Base-by-base conservation (phyloP, 805 yeast species). In the Maudiozyma serrabonitensis region DNA sequence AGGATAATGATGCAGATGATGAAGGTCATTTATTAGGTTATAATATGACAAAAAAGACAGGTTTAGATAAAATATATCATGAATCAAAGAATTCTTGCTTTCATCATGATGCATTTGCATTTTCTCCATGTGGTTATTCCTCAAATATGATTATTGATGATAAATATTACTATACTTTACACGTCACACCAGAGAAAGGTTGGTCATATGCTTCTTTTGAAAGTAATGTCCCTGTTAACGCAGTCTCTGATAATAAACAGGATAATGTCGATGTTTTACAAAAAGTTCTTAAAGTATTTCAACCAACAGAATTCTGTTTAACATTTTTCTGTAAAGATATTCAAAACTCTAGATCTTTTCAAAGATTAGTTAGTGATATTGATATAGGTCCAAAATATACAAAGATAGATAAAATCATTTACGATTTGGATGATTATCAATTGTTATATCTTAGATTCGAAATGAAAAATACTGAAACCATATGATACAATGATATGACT, bases 171-270 rank as follows among this genome's bases (percentile, higher is more conserved):
- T 85, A 84, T 62, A 91, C 97, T 8, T 73, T 90, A 51, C 98
- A 93, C 64, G 86, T 93, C 41, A 93, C 99, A 0, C 98, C 98
- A 0, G 98, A 93, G 64, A 64, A 73, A 21, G 95, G 91, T 37
- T 91, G 95, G 88, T 87, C 96, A 5, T 91, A 91, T 67, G 98
- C 98, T 4, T 86, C 95, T 9, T 93, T 93, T 66, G 98, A 93
- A 65, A 81, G 96, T 19, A 91, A 87, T 65, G 87, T 81, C 40
- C 82, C 84, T 7, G 69, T 78, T 11, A 57, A 54, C 45, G 53
- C 67, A 43, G 50, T 71, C 48, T 54, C 73, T 59, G 42, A 56
- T 57, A 53, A 65, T 31, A 56, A 64, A 13, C 70, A 71, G 38
- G 68, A 73, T 54, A 78, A 82, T 57, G 62, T 74, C 32, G 75